phyloP scores from a whole-genome alignment of 1,139 yeast species.

The Scheffersomyces parashehatae region DNA sequence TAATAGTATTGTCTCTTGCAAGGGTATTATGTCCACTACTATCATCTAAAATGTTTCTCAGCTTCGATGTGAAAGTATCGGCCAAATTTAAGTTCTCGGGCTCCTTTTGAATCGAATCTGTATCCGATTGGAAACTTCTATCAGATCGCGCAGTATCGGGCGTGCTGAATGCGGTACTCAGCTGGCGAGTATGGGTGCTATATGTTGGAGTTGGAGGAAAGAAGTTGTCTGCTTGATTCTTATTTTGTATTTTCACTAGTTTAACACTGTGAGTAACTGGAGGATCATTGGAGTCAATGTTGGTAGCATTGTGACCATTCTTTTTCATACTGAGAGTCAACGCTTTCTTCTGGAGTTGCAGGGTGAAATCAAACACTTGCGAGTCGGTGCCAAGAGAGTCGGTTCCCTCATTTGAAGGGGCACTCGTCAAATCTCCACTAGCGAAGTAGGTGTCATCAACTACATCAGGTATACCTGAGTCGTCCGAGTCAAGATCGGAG shows the following conservation, averaged over 20 bases:
- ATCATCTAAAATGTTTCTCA: background rate
- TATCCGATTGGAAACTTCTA: slow-evolving; percentile 35
- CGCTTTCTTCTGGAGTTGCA: no score
- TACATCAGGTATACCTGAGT: slow-evolving; percentile 1
- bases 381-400: no score
- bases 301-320: background rate
- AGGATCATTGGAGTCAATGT: background rate
- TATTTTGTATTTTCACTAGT: background rate
- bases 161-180: slow-evolving; percentile 8
- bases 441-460: background rate
- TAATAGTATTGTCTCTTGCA: background rate
- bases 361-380: no score
- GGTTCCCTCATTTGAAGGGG: no score
- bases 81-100: slow-evolving; percentile 29
- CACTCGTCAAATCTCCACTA: background rate
- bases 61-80: background rate
- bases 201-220: slow-evolving; percentile 37
- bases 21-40: background rate
- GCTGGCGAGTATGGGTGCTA: slow-evolving; percentile 5
- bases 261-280: background rate
- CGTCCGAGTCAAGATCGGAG: slow-evolving; percentile 21
- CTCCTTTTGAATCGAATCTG: slow-evolving; percentile 40
- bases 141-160: slow-evolving; percentile 37
- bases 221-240: slow-evolving; percentile 5
- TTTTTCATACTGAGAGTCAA: no score